Percentiles rank a stretch among this genome's conserved stretches.
These are phyloP conservation scores for Plectosphaerella sp. DNA, from an alignment of 2,329 filamentous ascomycete species.

Conservation along the genomic window DNA sequence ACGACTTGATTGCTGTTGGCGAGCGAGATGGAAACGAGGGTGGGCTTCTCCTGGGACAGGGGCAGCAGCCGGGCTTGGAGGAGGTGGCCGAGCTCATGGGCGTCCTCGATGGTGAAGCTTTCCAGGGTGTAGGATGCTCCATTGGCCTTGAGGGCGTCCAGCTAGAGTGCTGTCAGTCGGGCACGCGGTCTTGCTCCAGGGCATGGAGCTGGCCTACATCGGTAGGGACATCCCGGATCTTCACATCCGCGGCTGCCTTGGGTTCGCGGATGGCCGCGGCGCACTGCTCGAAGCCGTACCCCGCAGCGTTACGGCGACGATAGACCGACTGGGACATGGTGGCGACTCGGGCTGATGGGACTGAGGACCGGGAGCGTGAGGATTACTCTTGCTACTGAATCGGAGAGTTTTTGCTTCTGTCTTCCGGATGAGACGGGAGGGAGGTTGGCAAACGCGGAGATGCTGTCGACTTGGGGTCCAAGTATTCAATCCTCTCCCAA, in stretches of 20 bases:
- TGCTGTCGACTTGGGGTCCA: too few relatives aligned
- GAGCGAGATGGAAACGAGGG: constrained; percentile 62
- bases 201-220: constrained; percentile 9
- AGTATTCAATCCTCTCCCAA: too few relatives aligned
- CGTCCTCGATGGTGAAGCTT: constrained; percentile 59
- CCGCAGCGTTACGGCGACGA: constrained; percentile 19
- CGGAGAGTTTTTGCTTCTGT: too few relatives aligned
- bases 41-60: constrained; percentile 40
- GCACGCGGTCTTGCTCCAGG: too few relatives aligned
- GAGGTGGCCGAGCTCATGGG: constrained; percentile 60
- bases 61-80: constrained; percentile 59
- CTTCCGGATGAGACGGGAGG: too few relatives aligned
- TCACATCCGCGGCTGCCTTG: constrained; percentile 1
- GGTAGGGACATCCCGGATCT: constrained; percentile 10
- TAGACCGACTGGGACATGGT: constrained; percentile 26
- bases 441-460: too few relatives aligned
- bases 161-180: constrained; percentile 12
- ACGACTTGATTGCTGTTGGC: constrained; percentile 55
- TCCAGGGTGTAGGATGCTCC: constrained; percentile 39
- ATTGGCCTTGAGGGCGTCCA: constrained; percentile 22
- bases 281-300: constrained; percentile 18
- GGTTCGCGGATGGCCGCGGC: constrained; percentile 16
- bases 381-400: too few relatives aligned
- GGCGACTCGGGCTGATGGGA: constrained; percentile 25
- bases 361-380: neutral